Base-by-base conservation (phyloP, 257 asterid species). In the Anisodus tanguticus region DNA sequence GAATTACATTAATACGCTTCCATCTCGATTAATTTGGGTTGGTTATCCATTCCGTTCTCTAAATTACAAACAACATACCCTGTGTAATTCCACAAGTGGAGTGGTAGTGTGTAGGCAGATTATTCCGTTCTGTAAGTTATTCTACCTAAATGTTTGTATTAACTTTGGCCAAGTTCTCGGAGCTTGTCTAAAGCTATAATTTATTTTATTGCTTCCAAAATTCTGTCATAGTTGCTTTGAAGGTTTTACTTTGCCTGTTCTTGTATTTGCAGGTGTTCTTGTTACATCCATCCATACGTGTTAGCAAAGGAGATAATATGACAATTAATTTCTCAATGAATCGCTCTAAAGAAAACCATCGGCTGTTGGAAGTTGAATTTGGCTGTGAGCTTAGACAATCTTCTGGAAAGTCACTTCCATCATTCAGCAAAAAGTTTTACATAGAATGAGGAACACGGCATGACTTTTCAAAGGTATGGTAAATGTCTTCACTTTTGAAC, bases 301-400 rank as follows among this genome's bases (percentile, higher is more conserved):
- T 92, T 85, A 85, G 82, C 59, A 84, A 67, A 37, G 97, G 93
- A 49, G 98, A 97, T 83, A 84, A 81, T 57, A 54, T 95, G 89
- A 82, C 0, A 13, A 81, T 93, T 63, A 63, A 89, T 43, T 87
- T 95, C 67, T 86, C 88, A 16, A 95, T 95, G 98, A 85, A 53
- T 39, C 98, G 98, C 4, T 88, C 96, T 81, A 92, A 89, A 89
- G 93, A 93, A 31, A 95, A 93, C 87, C 98, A 97, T 83, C 95
- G 99, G 74, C 87, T 97, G 88, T 88, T 97, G 94, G 97, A 94
- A 88, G 95, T 91, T 55, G 94, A 94, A 68, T 86, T 94, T 49
- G 84, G 82, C 80, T 89, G 89, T 81, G 97, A 92, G 89, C 90
- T 94, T 59, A 90, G 58, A 82, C 91, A 87, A 87, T 17, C 86